Evolutionary conservation across 2,329 filamentous ascomycete genomes (phyloP), one percentile per base, ranked within the genome.

Genomic region (Colletotrichum sp.): DNA sequence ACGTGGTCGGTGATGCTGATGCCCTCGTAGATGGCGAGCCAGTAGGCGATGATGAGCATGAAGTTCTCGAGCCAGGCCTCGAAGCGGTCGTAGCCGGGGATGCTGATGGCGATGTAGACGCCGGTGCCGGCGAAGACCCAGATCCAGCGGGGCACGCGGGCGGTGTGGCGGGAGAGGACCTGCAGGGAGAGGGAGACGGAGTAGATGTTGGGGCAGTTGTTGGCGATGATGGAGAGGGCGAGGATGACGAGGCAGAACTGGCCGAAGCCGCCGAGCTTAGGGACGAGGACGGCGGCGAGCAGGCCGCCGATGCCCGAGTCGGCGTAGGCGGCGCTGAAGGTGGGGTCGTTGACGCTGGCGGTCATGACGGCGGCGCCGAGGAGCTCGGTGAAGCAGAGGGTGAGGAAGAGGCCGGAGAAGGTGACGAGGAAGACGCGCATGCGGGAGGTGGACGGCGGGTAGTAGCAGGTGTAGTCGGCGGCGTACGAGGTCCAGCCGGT

Each of bases 381-480:
- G 81, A 95, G 91, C 84, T 95, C 90, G 3, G 92, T 93, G 85
- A 96, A 96, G 76, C 94, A 86, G 2, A 96, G 90, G 3, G 94
- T 92, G 77, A 95, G 85, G 77, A 94, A 90, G 16, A 97, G 87
- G 12, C 95, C 95, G 28, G 86, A 82, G 83, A 92, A 95, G 34
- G 94, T 94, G 81, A 92, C 92, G 75, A 90, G 79, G 84, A 96
- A 96, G 76, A 96, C 88, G 76, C 92, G 92, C 57, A 82, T 83
- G 26, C 91, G 89, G 34, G 90, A 90, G 55, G 92, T 91, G 28
- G 84, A 87, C 4, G 88, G 86, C 0, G 94, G 94, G 80, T 96
- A 94, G 84, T 96, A 96, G 67, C 95, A 93, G 26, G 93, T 95
- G 83, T 96, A 96, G 81, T 96, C 95, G 10, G 94, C 93, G 0